phyloP scores from a whole-genome alignment of 208 protist species.

The Wallacemonas sp. region DNA sequence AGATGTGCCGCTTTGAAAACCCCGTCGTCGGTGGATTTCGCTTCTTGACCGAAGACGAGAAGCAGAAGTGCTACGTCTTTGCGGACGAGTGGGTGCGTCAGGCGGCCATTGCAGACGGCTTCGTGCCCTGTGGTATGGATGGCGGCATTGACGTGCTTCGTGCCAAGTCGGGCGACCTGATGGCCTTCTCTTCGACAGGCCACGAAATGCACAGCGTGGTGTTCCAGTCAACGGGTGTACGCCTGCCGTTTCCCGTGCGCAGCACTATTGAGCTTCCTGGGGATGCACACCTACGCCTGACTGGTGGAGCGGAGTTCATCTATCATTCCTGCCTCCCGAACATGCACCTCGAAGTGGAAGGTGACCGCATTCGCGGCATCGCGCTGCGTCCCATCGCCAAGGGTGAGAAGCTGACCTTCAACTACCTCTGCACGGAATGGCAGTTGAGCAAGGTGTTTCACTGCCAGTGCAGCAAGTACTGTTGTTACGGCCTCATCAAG shows the following conservation, averaged over 20 bases:
- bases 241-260: slow-evolving; percentile 70
- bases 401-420: slow-evolving; percentile 77
- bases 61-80: slow-evolving; percentile 67
- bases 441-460: slow-evolving; percentile 79
- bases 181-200: slow-evolving; percentile 37
- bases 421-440: slow-evolving; percentile 89
- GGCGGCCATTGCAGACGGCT: slow-evolving; percentile 62
- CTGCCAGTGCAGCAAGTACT: slow-evolving; percentile 76
- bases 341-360: slow-evolving; percentile 68
- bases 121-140: slow-evolving; percentile 52
- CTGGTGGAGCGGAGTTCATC: slow-evolving; percentile 76
- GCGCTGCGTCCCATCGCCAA: slow-evolving; percentile 72
- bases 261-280: slow-evolving; percentile 79
- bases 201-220: slow-evolving; percentile 43
- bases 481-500: slow-evolving; percentile 79
- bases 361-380: slow-evolving; percentile 56
- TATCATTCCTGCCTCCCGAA: slow-evolving; percentile 87
- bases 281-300: slow-evolving; percentile 69
- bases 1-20: slow-evolving; percentile 18
- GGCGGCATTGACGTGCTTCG: slow-evolving; percentile 49
- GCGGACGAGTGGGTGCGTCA: slow-evolving; percentile 81
- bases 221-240: slow-evolving; percentile 69
- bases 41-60: slow-evolving; percentile 47
- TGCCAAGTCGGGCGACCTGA: slow-evolving; percentile 27
- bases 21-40: slow-evolving; percentile 54